These are phyloP conservation scores for Aspergillus niger DNA, from an alignment of 2,329 filamentous ascomycete genomes.

Conservation along the genomic window DNA sequence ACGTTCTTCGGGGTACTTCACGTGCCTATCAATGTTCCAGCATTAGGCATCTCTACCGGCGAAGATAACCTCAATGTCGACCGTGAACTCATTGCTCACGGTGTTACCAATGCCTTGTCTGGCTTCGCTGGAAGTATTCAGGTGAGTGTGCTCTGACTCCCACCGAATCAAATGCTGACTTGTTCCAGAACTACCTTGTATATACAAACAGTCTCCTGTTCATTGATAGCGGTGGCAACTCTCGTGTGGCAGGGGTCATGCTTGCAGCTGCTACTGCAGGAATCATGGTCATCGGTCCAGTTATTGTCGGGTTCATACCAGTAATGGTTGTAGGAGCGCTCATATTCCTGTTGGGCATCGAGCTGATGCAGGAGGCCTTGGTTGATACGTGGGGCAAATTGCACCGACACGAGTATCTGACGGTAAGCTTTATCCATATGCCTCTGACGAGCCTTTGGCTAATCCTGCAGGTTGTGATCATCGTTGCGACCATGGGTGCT, in stretches of 20 bases:
- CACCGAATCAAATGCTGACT: slow-evolving; percentile 25
- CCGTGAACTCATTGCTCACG: slow-evolving; percentile 87
- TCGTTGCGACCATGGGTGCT: slow-evolving; percentile 92
- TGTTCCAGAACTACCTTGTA: slow-evolving; percentile 84
- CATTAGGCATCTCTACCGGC: slow-evolving; percentile 82
- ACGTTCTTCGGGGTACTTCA: slow-evolving; percentile 98
- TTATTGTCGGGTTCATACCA: slow-evolving; percentile 89
- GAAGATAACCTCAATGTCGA: slow-evolving; percentile 93
- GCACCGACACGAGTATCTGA: slow-evolving; percentile 83
- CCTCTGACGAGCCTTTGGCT: not conserved
- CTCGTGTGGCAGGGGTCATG: slow-evolving; percentile 80
- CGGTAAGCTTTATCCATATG: slow-evolving; percentile 53
- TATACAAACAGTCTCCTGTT: slow-evolving; percentile 98
- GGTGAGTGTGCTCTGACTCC: slow-evolving; percentile 33
- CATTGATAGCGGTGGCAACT: slow-evolving; percentile 87
- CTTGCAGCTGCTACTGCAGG: slow-evolving; percentile 77
- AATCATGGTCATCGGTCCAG: slow-evolving; percentile 81
- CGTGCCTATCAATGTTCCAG: slow-evolving; percentile 96
- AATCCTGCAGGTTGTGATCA: slow-evolving; percentile 66
- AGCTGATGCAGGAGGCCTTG: slow-evolving; percentile 84
- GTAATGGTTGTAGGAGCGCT: slow-evolving; percentile 95
- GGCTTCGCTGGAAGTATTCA: slow-evolving; percentile 84
- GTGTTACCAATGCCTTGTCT: slow-evolving; percentile 88
- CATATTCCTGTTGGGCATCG: slow-evolving; percentile 93
- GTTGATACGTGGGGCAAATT: slow-evolving; percentile 87